Base-by-base conservation (phyloP, 2,329 filamentous ascomycete genomes). In the Aspergillus neotritici region DNA sequence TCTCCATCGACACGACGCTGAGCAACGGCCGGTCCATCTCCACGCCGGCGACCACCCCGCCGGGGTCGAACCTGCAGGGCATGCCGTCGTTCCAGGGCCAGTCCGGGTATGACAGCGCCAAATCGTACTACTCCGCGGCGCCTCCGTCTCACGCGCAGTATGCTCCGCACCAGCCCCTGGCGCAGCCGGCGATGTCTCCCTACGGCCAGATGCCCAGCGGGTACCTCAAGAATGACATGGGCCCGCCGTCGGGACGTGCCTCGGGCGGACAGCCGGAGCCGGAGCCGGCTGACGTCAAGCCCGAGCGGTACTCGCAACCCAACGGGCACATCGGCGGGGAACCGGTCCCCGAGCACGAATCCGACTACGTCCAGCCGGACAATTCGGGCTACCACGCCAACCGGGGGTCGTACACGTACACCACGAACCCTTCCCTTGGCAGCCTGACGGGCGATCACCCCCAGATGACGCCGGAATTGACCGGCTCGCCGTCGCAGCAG, bases 31-130 rank as follows among this genome's bases (percentile, higher is more conserved):
- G 87, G 56, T 94, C 87, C 50, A 87, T 95, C 76, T 89, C 85
- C 8, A 94, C 87, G n/a, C 88, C 88, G 48, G 88, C 88, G 17
- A 91, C 87, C 5, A 94, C 91, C 0, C 90, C 91, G 10, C 91
- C 91, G 0, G 88, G 87, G 16, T 79, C 77, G 48, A 76, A 78
- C 21, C 76, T 94, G 49, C 85, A 88, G 55, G 83, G 78, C 59
- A 88, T 95, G 77, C 85, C 85, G 55, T 72, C 82, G 3, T 95
- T 95, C 64, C 84, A 82, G 40, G 50, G 78, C 70, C 54, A 81
- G 73, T 44, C 86, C 82, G 66, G 71, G 74, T 95, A 94, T 58
- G 87, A 94, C 60, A 79, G 69, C 57, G 82, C 86, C 8, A 82
- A 91, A 48, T 80, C 83, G 36, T 82, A 93, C 68, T 95, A 95